Base-by-base conservation (phyloP, 306 rosid species). In the Casuarina equisetifolia region DNA sequence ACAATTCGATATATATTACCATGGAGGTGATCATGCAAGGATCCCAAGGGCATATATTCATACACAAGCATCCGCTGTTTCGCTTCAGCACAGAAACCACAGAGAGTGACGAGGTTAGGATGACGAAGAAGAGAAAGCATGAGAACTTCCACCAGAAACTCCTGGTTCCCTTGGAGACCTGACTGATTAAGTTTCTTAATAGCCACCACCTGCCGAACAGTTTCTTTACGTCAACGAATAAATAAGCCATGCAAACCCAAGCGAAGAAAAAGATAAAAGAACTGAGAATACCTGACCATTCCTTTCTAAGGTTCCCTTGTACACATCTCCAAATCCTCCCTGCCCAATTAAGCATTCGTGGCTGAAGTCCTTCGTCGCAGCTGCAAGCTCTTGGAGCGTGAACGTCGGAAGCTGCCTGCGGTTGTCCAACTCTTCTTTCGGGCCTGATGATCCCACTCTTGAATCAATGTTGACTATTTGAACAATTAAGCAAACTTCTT, bases 321-420 rank as follows among this genome's bases (percentile, higher is more conserved):
- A 90, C 70, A 92, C 97, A 53, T 73, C 48, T 57, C 97, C 97
- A 84, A 92, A 92, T 81, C 96, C 97, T 50, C 97, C 96, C 85
- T 84, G 86, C 13, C 96, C 96, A 20, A 92, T 70, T 35, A 78
- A 81, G 50, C 80, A 72, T 68, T 87, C 92, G 7, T 83, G 77
- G 78, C 85, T 84, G 54, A 92, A 92, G 74, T 83, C 84, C 44
- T 76, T 83, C 9, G 97, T 92, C 75, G 97, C 96, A 1, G 80
- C 80, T 16, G 87, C 91, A 61, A 92, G 96, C 78, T 90, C 93
- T 45, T 84, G 72, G 68, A 79, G 90, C 69, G 87, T 85, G 81
- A 87, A 88, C 84, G 78, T 83, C 19, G 42, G 76, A 58, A 85
- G 78, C 75, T 77, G 75, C 43, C 67, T 3, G 67, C 81, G 19